phyloP scores from a whole-genome alignment of 1,284 basidiomycete genomes.

The Ganoderma meredithae region DNA sequence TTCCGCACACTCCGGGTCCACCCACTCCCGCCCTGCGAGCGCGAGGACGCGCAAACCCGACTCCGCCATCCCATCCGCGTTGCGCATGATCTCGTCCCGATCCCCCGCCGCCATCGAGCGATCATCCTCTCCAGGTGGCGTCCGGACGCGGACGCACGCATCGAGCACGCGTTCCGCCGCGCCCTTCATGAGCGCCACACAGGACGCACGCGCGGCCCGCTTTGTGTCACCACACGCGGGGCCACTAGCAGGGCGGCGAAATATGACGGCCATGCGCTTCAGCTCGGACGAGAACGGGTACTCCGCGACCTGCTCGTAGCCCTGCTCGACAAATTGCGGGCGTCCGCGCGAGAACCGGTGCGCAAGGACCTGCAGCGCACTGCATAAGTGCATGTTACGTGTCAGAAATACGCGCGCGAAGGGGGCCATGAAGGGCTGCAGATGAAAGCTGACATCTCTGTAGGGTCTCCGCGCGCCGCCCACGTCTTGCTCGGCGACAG shows the following conservation, averaged over 20 bases:
- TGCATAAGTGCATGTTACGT: neutral
- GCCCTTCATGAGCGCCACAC: neutral
- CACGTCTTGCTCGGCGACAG: neutral
- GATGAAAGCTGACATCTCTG: neutral
- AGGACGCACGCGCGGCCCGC: neutral
- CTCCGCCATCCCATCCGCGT: neutral
- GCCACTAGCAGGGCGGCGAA: neutral
- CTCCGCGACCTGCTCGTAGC: slow-evolving; percentile 35
- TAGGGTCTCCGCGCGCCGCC: neutral
- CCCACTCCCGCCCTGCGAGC: neutral
- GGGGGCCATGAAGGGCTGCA: neutral
- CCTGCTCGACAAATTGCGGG: slow-evolving; percentile 15
- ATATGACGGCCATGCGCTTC: slow-evolving; percentile 62
- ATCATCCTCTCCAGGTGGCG: neutral
- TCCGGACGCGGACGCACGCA: neutral
- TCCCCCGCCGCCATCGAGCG: neutral
- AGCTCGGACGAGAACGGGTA: slow-evolving; percentile 70
- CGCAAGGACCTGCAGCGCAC: neutral
- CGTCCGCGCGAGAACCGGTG: neutral
- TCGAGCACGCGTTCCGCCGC: neutral
- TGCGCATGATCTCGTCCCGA: neutral
- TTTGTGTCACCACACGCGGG: neutral
- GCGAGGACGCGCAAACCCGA: neutral
- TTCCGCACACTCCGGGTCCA: neutral
- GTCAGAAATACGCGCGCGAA: neutral